phyloP scores from a whole-genome alignment of 805 yeast genomes.

The Saccharomycopsis javanensis region DNA sequence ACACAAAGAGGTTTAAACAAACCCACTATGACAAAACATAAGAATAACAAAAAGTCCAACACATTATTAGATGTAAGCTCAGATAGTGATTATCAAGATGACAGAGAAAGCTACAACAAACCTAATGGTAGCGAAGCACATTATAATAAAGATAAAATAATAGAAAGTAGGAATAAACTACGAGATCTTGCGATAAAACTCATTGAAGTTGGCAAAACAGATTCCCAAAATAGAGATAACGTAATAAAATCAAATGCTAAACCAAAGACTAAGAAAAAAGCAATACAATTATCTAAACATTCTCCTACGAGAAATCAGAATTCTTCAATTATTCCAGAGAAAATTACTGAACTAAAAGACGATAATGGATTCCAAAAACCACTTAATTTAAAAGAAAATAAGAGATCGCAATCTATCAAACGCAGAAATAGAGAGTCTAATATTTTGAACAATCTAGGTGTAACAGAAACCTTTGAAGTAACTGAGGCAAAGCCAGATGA shows the following conservation, averaged over 20 bases:
- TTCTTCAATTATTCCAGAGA: not conserved
- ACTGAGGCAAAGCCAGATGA: not conserved
- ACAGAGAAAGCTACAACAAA: constrained; percentile 2
- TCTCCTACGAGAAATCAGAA: not conserved
- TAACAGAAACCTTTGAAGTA: not conserved
- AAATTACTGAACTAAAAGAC: not conserved
- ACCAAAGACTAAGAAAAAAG: not conserved
- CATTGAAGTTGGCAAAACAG: not conserved
- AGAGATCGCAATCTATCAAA: not conserved
- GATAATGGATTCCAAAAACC: not conserved
- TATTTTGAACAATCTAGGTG: not conserved
- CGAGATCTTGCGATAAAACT: not conserved
- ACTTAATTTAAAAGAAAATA: not conserved
- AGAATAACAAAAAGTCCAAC: not conserved
- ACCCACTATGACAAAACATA: not conserved
- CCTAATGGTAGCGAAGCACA: not conserved
- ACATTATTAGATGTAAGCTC: constrained; percentile 13
- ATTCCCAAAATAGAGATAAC: not conserved
- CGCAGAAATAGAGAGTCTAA: not conserved
- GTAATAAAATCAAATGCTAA: not conserved
- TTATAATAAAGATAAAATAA: not conserved
- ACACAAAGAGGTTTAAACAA: not conserved
- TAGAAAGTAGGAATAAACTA: not conserved
- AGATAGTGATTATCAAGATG: constrained; percentile 9
- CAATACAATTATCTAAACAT: not conserved